phyloP scores from a whole-genome alignment of 345 rosid species.

The Heritiera littoralis region DNA sequence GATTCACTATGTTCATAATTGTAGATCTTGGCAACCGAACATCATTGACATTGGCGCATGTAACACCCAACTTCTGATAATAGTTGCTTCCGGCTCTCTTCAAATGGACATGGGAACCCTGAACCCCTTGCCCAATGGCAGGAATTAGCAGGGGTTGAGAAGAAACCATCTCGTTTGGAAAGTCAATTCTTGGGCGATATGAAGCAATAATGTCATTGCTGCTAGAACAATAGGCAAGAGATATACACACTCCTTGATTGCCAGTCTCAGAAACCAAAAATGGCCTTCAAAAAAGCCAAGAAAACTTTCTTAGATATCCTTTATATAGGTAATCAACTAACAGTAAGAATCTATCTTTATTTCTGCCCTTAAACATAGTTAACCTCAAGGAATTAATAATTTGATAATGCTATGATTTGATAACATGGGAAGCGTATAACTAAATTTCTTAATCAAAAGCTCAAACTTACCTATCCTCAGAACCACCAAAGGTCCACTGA shows the following conservation, averaged over 20 bases:
- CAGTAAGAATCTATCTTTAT: background rate
- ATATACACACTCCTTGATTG: constrained; percentile 76
- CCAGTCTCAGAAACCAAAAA: constrained; percentile 52
- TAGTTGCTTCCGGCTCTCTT: constrained; percentile 46
- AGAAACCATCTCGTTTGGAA: constrained; percentile 35
- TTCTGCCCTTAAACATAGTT: background rate
- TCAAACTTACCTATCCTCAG: constrained; percentile 57
- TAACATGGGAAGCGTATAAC: background rate
- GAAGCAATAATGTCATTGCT: constrained; percentile 67
- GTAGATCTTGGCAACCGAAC: constrained; percentile 68
- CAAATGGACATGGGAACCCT: constrained; percentile 59
- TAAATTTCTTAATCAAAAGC: background rate
- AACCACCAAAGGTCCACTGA: constrained; percentile 62
- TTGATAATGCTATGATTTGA: background rate
- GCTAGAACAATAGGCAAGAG: constrained; percentile 29
- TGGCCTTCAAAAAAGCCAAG: constrained; percentile 48
- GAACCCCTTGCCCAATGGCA: constrained; percentile 40
- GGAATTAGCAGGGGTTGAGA: constrained; percentile 52
- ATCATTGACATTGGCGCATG: constrained; percentile 51
- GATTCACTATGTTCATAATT: constrained; percentile 48
- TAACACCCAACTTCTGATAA: constrained; percentile 47
- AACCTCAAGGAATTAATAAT: background rate
- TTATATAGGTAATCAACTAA: background rate
- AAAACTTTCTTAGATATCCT: constrained; percentile 29
- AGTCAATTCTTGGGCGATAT: constrained; percentile 67